Evolutionary conservation across 495 filamentous ascomycete genomes (phyloP).

Genomic region (Penicillium silybi): DNA sequence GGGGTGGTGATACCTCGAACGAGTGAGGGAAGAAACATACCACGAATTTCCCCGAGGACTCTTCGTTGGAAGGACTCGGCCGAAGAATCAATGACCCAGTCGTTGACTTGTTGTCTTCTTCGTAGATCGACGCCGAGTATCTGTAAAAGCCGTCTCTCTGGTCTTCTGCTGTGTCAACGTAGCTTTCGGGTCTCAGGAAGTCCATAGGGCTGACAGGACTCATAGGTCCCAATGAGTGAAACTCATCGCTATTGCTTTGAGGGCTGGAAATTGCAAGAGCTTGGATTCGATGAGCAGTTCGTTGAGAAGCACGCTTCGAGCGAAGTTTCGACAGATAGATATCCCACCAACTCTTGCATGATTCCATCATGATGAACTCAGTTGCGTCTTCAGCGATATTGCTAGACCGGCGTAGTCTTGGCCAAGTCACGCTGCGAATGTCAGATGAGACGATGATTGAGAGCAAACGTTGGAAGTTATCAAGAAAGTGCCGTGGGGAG

Average conservation of each 20-base stretch:
- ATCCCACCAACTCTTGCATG: neutral
- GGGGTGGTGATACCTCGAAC: neutral
- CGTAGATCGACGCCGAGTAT: constrained; percentile 20
- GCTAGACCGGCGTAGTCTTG: too few relatives aligned
- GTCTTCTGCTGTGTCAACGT: constrained; percentile 3
- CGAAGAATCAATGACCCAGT: constrained; percentile 2
- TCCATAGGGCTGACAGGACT: neutral
- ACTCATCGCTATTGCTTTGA: neutral
- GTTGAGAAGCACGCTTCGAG: neutral
- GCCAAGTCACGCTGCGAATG: too few relatives aligned
- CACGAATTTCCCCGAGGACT: neutral
- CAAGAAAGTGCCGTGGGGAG: neutral
- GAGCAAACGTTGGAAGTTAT: neutral
- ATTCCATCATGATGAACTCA: neutral
- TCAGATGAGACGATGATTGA: neutral
- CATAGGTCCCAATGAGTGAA: neutral
- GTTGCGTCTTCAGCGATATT: neutral
- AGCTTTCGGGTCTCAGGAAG: neutral
- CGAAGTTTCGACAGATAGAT: neutral
- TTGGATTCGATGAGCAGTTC: neutral
- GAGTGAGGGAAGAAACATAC: neutral
- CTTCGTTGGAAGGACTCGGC: neutral
- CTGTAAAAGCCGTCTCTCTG: constrained; percentile 20
- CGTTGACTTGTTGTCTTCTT: neutral
- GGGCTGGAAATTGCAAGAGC: neutral